These are phyloP conservation scores for Striga hermonthica DNA, from an alignment of 305 asterid species.

Conservation along the genomic window DNA sequence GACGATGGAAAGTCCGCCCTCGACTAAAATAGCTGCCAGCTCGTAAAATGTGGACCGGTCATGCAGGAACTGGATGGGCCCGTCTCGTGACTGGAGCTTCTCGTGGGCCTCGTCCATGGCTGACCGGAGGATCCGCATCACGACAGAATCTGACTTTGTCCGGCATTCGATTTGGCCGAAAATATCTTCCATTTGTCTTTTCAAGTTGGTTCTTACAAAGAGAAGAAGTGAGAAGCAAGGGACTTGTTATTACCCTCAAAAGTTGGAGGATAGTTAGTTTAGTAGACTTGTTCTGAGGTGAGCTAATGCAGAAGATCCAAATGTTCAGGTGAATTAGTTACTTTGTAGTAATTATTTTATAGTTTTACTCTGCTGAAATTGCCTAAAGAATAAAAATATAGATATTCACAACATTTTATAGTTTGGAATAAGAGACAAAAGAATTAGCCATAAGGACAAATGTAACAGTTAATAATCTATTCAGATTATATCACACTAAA, in stretches of 20 bases:
- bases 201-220: too few species aligned
- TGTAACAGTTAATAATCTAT: too few species aligned
- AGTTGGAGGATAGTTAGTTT: too few species aligned
- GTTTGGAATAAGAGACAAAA: too few species aligned
- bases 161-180: conserved; percentile 55
- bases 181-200: conserved; percentile 49
- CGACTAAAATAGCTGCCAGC: conserved; percentile 68
- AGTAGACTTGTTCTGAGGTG: too few species aligned
- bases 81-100: conserved; percentile 58
- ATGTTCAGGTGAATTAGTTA: conserved; percentile 27
- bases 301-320: conserved; percentile 28
- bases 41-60: conserved; percentile 65
- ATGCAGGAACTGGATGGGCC: conserved; percentile 68
- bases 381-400: too few species aligned
- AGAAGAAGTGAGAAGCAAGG: not conserved
- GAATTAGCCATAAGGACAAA: too few species aligned
- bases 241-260: too few species aligned
- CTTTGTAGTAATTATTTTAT: too few species aligned
- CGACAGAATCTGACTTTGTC: conserved; percentile 55
- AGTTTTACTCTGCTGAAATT: too few species aligned
- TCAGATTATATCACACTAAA: too few species aligned
- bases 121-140: conserved; percentile 65
- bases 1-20: conserved; percentile 55
- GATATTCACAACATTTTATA: too few species aligned
- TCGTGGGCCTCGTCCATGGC: conserved; percentile 84